Conservation (phyloP, 768 basidiomycete genomes). For the Lactifluus rugatus region DNA sequence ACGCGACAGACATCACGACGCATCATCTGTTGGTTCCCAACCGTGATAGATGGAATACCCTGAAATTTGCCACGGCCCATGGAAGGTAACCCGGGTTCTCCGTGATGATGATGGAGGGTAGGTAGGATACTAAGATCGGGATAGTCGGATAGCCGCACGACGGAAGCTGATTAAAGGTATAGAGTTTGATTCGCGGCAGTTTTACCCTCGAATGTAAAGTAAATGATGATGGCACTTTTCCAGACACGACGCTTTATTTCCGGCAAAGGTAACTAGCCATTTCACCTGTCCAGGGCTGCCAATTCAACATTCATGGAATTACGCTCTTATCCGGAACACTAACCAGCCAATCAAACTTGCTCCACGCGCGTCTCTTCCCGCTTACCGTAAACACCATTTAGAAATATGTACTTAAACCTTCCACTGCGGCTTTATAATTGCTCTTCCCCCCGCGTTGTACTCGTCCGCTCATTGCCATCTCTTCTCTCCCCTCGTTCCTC, state of each 20-base stretch:
- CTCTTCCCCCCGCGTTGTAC: constrained; percentile 4
- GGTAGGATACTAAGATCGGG: constrained; percentile 4
- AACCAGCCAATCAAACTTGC: constrained; percentile 9
- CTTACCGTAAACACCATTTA: constrained; percentile 19
- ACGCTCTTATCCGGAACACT: constrained; percentile 16
- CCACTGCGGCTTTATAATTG: not conserved
- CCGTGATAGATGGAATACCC: constrained; percentile 1
- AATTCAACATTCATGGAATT: constrained; percentile 17
- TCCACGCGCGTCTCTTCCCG: constrained; percentile 8
- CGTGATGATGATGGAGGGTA: constrained; percentile 1
- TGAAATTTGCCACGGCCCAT: constrained; percentile 4
- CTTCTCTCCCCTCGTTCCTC: not conserved
- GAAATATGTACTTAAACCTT: constrained; percentile 18
- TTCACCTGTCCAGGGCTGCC: constrained; percentile 15
- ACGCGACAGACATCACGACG: not conserved
- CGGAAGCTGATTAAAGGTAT: constrained; percentile 22
- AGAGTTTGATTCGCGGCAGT: constrained; percentile 20
- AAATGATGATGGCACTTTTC: constrained; percentile 5
- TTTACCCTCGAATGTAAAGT: constrained; percentile 4
- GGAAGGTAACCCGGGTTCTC: constrained; percentile 3
- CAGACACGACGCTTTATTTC: constrained; percentile 3
- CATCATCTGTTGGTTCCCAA: not conserved
- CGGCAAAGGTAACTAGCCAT: constrained; percentile 14
- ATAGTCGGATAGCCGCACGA: constrained; percentile 10
- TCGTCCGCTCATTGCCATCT: not conserved